phyloP scores from a whole-genome alignment of 2,329 filamentous ascomycete genomes.

The Diaporthe sp. region DNA sequence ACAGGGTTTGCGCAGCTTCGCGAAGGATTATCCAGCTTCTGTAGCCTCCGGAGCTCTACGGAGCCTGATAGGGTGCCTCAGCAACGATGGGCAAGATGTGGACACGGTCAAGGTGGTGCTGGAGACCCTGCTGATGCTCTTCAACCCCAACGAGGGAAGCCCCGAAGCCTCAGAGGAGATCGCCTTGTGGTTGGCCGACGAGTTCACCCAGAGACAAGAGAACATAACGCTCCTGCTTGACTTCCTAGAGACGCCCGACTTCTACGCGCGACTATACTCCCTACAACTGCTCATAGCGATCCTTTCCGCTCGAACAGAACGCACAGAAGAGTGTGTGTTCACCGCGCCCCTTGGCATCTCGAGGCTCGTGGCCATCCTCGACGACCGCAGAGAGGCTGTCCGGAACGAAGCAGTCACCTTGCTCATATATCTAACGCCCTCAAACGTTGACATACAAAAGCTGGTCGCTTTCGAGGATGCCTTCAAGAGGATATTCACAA shows the following conservation, averaged over 20 bases:
- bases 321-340: conserved; percentile 94
- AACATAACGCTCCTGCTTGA: conserved; percentile 93
- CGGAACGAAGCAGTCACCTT: conserved; percentile 90
- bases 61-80: conserved; percentile 85
- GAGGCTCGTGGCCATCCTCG: conserved; percentile 84
- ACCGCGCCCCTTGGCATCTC: conserved; percentile 90
- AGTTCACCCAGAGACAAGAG: conserved; percentile 97
- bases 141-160: conserved; percentile 78
- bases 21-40: conserved; percentile 95
- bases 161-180: conserved; percentile 97
- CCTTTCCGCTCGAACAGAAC: conserved; percentile 84
- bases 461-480: conserved; percentile 95
- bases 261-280: conserved; percentile 91
- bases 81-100: conserved; percentile 91
- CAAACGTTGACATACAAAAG: conserved; percentile 91
- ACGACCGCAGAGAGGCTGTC: conserved; percentile 87
- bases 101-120: conserved; percentile 96
- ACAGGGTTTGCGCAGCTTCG: conserved; percentile 92
- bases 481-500: conserved; percentile 86
- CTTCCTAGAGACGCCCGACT: conserved; percentile 87
- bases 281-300: conserved; percentile 91
- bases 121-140: conserved; percentile 95
- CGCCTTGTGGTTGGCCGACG: conserved; percentile 93
- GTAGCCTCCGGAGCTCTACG: conserved; percentile 94
- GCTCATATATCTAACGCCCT: conserved; percentile 88